Evolutionary conservation across 2,329 filamentous ascomycete species (phyloP), one percentile per base, ranked within the genome.

Genomic region (Cladophialophora exuberans): DNA sequence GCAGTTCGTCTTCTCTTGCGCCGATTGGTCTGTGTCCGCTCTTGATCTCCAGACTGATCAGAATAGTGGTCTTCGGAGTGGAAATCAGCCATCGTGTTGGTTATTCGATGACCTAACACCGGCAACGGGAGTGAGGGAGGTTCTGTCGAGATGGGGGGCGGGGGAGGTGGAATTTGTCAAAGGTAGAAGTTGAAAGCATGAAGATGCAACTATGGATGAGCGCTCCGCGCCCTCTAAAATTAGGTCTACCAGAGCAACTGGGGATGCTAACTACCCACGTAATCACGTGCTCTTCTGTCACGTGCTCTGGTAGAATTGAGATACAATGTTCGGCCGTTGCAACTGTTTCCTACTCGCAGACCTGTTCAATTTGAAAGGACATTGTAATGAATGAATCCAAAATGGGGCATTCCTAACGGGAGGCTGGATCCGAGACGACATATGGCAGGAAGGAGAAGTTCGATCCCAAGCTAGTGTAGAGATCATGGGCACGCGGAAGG

Each of bases 1-100:
- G 65, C 39, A 23, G 39, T 43, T 23, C 39, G 66, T 41, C 68
- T 66, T 56, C 64, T 64, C 64, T 66, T 65, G 20, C 64, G 59
- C 25, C 17, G 23, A 9, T 4, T 43, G 6, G 28, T 31, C 18
- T 9, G 18, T 43, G 17, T 10, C 9, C n/a, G 17, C 23, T 43
- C 17, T 9, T 43, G 9, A 23, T 22, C 9, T 22, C 18, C 7
- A 20, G 39, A 43, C 6, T 22, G 39, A 22, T 43, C 39, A 22
- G 39, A 43, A 20, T 17, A 43, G 7, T 43, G 39, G 18, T 17
- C 39, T 7, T 43, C 39, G 25, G 39, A 43, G 17, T 23, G 15
- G 18, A 20, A 17, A 17, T 43, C 39, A n/a, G 39, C 39, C 39
- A 43, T 43, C 20, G 39, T 41, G 36, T 31, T 13, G 28, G 28